Evolutionary conservation across 1,284 basidiomycete species (phyloP).

Genomic region (Vanrija humicola): DNA sequence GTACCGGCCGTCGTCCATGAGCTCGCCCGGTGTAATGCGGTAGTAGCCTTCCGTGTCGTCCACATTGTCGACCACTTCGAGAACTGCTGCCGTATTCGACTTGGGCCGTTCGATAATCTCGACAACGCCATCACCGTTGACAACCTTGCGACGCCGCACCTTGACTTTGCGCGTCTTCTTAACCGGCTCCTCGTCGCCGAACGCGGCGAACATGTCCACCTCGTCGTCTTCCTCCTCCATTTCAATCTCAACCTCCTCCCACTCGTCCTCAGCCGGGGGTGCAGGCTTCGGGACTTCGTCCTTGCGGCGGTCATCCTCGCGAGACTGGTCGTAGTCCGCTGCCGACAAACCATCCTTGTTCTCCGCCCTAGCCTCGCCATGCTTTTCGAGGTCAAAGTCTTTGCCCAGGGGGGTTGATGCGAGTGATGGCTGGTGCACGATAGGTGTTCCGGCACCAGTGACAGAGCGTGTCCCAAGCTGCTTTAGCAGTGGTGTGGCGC

Average conservation of each 20-base stretch:
- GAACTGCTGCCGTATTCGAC: slow-evolving; percentile 53
- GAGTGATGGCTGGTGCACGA: slow-evolving; percentile 27
- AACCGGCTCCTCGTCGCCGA: slow-evolving; percentile 56
- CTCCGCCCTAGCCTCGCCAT: slow-evolving; percentile 12
- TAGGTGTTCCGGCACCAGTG: slow-evolving; percentile 24
- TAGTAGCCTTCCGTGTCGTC: slow-evolving; percentile 94
- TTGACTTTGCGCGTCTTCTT: slow-evolving; percentile 53
- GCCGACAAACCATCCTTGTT: slow-evolving; percentile 56
- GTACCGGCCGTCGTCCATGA: slow-evolving; percentile 86
- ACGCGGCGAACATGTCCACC: slow-evolving; percentile 86
- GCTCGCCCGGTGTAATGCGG: slow-evolving; percentile 87
- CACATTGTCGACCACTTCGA: slow-evolving; percentile 18
- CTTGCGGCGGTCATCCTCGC: not conserved
- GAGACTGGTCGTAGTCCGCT: slow-evolving; percentile 71
- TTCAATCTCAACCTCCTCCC: slow-evolving; percentile 58
- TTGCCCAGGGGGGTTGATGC: slow-evolving; percentile 35
- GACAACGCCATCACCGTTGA: slow-evolving; percentile 65
- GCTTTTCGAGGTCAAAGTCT: slow-evolving; percentile 41
- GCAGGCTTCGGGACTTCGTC: not conserved
- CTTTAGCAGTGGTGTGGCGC: slow-evolving; percentile 35
- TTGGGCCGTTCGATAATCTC: slow-evolving; percentile 64
- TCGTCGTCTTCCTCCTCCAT: slow-evolving; percentile 62
- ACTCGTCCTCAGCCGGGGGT: slow-evolving; percentile 29
- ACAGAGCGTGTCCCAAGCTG: slow-evolving; percentile 27
- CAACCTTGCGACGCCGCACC: slow-evolving; percentile 52